phyloP scores from a whole-genome alignment of 345 rosid genomes.

The Toxicodendron radicans region DNA sequence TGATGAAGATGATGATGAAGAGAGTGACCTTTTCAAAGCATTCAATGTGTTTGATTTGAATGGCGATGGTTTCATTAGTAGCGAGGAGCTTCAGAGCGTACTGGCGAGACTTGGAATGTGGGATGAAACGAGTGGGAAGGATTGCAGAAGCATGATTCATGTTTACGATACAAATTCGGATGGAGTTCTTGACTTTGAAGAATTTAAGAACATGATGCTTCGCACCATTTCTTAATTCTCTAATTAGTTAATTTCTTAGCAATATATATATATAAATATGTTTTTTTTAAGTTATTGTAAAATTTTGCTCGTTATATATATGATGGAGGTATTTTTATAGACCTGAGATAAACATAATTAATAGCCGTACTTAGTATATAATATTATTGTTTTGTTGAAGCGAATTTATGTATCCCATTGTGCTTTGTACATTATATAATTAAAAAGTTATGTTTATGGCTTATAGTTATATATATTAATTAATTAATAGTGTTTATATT shows the following conservation, averaged over 20 bases:
- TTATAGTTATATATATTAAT: no score
- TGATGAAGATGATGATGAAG: neutral
- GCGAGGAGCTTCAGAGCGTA: slow-evolving; percentile 71
- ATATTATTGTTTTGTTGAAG: no score
- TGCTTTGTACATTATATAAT: no score
- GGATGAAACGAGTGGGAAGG: slow-evolving; percentile 49
- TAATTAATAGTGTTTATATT: no score
- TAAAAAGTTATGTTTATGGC: no score
- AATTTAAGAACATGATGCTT: slow-evolving; percentile 75
- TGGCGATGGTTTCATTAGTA: slow-evolving; percentile 69
- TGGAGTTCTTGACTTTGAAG: slow-evolving; percentile 71
- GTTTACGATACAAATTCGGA: slow-evolving; percentile 62
- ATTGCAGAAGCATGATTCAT: slow-evolving; percentile 62
- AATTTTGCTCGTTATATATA: no score
- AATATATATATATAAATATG: neutral
- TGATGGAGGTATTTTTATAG: no score
- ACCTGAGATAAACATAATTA: no score
- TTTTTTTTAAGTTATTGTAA: no score
- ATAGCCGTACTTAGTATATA: no score
- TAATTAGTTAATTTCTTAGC: neutral
- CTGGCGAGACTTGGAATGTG: slow-evolving; percentile 62
- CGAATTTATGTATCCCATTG: no score
- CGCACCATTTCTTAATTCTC: slow-evolving; percentile 10
- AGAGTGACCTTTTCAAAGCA: slow-evolving; percentile 46
- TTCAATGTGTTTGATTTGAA: slow-evolving; percentile 67